phyloP scores from a whole-genome alignment of 345 rosid genomes.

The Brassica nigra region DNA sequence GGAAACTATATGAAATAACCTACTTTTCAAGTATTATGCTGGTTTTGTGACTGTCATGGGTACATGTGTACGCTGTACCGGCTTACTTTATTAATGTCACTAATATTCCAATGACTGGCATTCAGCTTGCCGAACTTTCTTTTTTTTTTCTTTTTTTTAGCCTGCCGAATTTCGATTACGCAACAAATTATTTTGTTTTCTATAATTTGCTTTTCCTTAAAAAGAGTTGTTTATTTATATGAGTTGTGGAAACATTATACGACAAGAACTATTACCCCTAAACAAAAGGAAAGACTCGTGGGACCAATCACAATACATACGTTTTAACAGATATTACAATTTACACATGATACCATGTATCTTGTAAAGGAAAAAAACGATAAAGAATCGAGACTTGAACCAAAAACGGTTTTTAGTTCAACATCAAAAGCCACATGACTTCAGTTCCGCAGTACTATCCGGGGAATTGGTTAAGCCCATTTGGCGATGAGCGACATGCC shows the following conservation, averaged over 20 bases:
- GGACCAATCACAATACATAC: neutral
- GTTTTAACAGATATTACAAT: neutral
- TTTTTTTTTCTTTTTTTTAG: no score
- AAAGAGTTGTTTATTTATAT: no score
- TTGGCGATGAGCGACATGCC: conserved; percentile 71
- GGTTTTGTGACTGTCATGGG: neutral
- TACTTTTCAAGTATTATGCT: neutral
- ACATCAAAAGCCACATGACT: conserved; percentile 11
- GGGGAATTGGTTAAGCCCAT: conserved; percentile 59
- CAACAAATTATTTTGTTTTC: no score
- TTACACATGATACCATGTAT: neutral
- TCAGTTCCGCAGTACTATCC: neutral
- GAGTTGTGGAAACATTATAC: no score
- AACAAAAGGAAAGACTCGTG: no score
- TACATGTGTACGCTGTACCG: no score
- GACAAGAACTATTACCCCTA: no score
- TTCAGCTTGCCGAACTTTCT: no score
- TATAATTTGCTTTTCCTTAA: no score
- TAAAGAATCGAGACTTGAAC: conserved; percentile 21
- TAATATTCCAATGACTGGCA: no score
- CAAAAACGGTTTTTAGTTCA: conserved; percentile 31
- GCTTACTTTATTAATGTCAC: no score
- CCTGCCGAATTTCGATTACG: neutral
- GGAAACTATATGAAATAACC: neutral
- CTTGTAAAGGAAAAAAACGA: neutral